Evolutionary conservation across 768 basidiomycete species (phyloP), one percentile per base, ranked within the genome.

Genomic region (Calvatia gigantea): DNA sequence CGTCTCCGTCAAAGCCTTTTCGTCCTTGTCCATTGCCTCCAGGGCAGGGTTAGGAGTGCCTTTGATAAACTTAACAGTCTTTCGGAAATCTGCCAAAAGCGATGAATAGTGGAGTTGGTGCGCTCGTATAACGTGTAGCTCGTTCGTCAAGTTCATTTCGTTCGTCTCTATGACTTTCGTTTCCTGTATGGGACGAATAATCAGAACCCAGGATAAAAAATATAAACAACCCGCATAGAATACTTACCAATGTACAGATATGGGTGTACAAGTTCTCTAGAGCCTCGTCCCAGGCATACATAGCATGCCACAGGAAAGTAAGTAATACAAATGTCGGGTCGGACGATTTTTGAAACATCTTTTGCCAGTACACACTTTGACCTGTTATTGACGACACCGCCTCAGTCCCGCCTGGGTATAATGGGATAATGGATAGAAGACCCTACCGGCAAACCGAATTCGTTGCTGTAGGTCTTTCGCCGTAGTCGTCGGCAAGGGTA

Each of bases 241-340:
- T 23, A 63, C 76, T 49, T 56, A 83, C 83, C 23, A 84, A 67
- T 33, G 58, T 62, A 60, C 72, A 78, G 23, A 84, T 75, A 62
- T 84, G 77, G 0, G 63, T 59, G 54, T 83, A 84, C 5, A 85
- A 65, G 31, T 70, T 65, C 58, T 84, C 83, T 7, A 85, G 63
- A 0, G 82, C 74, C 61, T 85, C 76, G 52, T 85, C 83, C 82
- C 82, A 85, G 0, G 80, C 77, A 58, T 85, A 85, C 43, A 84
- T 56, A 1, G 82, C 76, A 52, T 84, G 79, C 84, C 83, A 85
- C 17, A 84, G 65, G 35, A 77, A 76, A 4, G 76, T 71, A 8
- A 85, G 65, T 19, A 85, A 67, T 0, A 83, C 59, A 55, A 84
- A 82, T 0, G 84, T 84, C 1, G 82, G 81, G 55, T 85, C 84